These are phyloP conservation scores for Cyberlindnera veronae DNA, from an alignment of 805 yeast genomes.

Conservation along the genomic window DNA sequence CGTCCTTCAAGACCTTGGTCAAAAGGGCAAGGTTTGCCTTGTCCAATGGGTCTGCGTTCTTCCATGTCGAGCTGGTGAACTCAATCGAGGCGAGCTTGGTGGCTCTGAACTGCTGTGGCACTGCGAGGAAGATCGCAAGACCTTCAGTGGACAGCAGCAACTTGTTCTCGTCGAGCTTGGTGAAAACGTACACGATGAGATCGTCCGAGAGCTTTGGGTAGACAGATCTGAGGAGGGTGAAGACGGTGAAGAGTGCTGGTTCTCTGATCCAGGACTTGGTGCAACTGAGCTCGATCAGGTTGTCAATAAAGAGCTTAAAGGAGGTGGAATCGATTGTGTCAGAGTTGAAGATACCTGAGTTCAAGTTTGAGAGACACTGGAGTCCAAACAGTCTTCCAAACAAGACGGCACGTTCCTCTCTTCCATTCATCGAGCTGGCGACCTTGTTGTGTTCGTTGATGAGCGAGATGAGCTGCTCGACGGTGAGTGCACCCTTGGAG, in stretches of 20 bases:
- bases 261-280: slow-evolving; percentile 85
- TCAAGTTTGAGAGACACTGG: slow-evolving; percentile 51
- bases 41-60: slow-evolving; percentile 66
- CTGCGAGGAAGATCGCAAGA: slow-evolving; percentile 60
- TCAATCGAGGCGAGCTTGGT: slow-evolving; percentile 2
- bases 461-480: slow-evolving; percentile 35
- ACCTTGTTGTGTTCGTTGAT: slow-evolving; percentile 35
- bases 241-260: slow-evolving; percentile 68
- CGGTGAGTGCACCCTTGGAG: slow-evolving; percentile 32
- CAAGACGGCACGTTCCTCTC: slow-evolving; percentile 71
- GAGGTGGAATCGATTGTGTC: slow-evolving; percentile 20
- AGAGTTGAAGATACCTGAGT: slow-evolving; percentile 36
- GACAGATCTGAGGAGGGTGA: slow-evolving; percentile 42
- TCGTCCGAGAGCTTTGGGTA: slow-evolving; percentile 22
- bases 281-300: slow-evolving; percentile 53
- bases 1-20: slow-evolving; percentile 62
- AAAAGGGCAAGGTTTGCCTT: slow-evolving; percentile 61
- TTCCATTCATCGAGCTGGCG: slow-evolving; percentile 58
- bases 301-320: slow-evolving; percentile 39
- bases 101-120: slow-evolving; percentile 33
- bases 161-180: slow-evolving; percentile 45
- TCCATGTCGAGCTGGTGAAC: slow-evolving; percentile 48
- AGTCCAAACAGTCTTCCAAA: slow-evolving; percentile 87
- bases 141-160: slow-evolving; percentile 76
- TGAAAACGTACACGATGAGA: slow-evolving; percentile 33